Base-by-base conservation (phyloP, 345 rosid species). In the Pseudoturritis turrita region DNA sequence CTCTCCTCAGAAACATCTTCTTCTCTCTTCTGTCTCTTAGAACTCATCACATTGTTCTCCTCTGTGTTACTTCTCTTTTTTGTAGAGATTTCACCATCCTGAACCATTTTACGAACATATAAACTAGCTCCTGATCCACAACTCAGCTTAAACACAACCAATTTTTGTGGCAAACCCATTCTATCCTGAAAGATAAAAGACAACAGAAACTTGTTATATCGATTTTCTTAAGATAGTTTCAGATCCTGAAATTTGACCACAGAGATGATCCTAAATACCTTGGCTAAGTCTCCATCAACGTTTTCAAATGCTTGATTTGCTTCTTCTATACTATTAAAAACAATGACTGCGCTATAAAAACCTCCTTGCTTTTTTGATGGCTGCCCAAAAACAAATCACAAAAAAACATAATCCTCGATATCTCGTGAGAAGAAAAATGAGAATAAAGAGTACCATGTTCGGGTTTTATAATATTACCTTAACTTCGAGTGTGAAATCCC, bases 301-400 rank as follows among this genome's bases (percentile, higher is more conserved):
- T 76, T 84, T 40, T 84, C 83, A 82, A 87, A 95, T 52, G 89
- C 92, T 66, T 60, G 72, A n/a, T 73, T 23, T 26, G 97, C 99
- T 69, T 89, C 90, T 65, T 80, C 80, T 21, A 78, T 67, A 72
- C 77, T 81, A 35, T 62, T 77, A 70, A 91, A 95, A 59, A 76
- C 51, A 44, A 86, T 83, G 44, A 71, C 29, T 15, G 82, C 91
- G 60, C 85, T 77, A 70, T 86, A 87, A 9, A 47, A 81, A 45
- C 66, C 80, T 69, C 86, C 89, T 68, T 5, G 45, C 25, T 58
- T 83, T 68, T 82, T 88, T 0, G 83, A 61, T 71, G 84, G 82
- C 96, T 89, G 88, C 53, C 43, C 83, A 45, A 51, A 74, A 62
- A 56, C 47, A 64, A 18, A 51, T 25, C 18, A 66, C 22, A 56